A percentile compares a stretch with the other conserved stretches of the same genome.
phyloP scores from a whole-genome alignment of 352 stramenopile species.

The Pythium oligandrum region DNA sequence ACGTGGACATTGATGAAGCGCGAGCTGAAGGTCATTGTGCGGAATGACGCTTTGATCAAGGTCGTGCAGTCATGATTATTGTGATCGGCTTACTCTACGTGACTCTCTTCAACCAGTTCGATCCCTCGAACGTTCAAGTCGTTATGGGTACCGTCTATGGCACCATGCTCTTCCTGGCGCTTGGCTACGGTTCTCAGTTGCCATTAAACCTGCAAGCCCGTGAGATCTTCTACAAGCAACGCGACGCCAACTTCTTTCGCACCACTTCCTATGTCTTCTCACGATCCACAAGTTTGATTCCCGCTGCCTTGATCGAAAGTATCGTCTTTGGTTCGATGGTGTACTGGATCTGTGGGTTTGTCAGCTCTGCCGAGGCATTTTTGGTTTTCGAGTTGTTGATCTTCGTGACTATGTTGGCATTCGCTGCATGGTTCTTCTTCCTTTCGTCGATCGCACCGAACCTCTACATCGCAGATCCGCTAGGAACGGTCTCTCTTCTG shows the following conservation, averaged over 20 bases:
- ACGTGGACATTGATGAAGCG: constrained; percentile 8
- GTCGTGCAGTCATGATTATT: constrained; percentile 15
- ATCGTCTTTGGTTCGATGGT: constrained; percentile 39
- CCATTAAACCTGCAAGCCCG: constrained; percentile 44
- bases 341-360: constrained; percentile 56
- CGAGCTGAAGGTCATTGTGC: constrained; percentile 14
- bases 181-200: constrained; percentile 56
- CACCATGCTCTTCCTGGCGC: constrained; percentile 45
- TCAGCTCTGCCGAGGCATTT: constrained; percentile 28
- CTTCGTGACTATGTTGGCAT: constrained; percentile 32
- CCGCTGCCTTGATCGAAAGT: constrained; percentile 29
- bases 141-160: constrained; percentile 62
- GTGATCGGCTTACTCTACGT: constrained; percentile 21
- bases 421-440: constrained; percentile 27
- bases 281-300: constrained; percentile 35
- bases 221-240: constrained; percentile 66
- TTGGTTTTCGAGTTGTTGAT: constrained; percentile 58
- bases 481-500: constrained; percentile 19
- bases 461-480: constrained; percentile 16
- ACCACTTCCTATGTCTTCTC: constrained; percentile 59
- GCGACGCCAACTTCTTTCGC: constrained; percentile 60
- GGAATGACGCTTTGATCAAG: constrained; percentile 14
- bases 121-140: constrained; percentile 15
- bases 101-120: constrained; percentile 16
- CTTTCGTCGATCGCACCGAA: constrained; percentile 18